Conservation (phyloP, 129 eudicot species). For the Centaurea solstitialis region DNA sequence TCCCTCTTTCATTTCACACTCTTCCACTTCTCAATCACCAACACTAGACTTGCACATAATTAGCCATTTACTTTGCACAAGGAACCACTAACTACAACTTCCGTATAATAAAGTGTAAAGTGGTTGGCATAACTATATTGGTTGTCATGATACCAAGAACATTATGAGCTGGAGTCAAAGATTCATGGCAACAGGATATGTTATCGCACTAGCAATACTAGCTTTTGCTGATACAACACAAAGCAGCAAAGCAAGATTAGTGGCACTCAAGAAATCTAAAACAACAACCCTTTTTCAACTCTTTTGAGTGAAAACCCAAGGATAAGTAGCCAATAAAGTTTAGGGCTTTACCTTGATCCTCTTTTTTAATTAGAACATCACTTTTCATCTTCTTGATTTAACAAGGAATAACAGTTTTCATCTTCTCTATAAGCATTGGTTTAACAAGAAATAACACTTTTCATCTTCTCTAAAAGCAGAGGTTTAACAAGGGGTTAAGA, state of each 20-base stretch:
- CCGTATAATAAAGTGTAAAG: neutral
- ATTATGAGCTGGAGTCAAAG: neutral
- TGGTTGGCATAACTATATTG: neutral
- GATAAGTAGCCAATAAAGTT: neutral
- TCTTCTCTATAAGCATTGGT: neutral
- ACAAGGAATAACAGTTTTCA: neutral
- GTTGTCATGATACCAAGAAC: neutral
- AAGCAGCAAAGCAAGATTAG: neutral
- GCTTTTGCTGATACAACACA: neutral
- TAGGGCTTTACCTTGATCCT: neutral
- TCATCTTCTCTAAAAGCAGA: neutral
- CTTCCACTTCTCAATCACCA: neutral
- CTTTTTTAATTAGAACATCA: neutral
- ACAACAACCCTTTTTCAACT: neutral
- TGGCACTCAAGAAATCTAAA: neutral
- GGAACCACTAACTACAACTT: neutral
- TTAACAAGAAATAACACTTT: neutral
- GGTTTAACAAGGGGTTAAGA: neutral
- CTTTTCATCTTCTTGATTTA: neutral
- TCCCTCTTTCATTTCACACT: neutral
- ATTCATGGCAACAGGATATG: neutral
- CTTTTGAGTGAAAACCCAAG: neutral
- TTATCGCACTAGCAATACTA: neutral
- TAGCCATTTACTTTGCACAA: neutral
- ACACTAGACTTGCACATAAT: neutral